Conservation (phyloP, 306 rosid genomes). For the Cicer arietinum region DNA sequence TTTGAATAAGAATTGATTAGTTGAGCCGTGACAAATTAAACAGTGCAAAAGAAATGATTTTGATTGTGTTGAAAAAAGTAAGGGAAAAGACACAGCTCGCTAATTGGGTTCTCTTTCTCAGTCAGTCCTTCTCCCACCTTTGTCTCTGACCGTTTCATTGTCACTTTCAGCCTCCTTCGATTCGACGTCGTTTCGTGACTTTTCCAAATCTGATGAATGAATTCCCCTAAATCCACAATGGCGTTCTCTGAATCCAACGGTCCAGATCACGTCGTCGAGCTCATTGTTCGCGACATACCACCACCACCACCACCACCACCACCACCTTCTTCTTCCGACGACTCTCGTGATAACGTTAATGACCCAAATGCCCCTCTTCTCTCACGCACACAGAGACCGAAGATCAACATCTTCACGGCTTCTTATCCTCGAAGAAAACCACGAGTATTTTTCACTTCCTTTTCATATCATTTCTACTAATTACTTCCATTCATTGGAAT, state of each 20-base stretch:
- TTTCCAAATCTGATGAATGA: slow-evolving; percentile 34
- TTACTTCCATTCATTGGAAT: neutral
- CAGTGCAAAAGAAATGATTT: neutral
- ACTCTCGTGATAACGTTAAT: slow-evolving; percentile 36
- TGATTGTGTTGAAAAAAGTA: neutral
- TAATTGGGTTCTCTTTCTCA: slow-evolving; percentile 9
- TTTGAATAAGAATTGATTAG: no score
- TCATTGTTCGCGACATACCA: slow-evolving; percentile 50
- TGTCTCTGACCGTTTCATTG: slow-evolving; percentile 27
- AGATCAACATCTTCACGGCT: slow-evolving; percentile 80
- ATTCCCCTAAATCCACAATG: slow-evolving; percentile 38
- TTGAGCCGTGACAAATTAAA: neutral
- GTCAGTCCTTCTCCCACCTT: slow-evolving; percentile 10
- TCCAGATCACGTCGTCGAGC: slow-evolving; percentile 64
- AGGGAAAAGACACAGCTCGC: neutral
- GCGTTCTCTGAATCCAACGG: slow-evolving; percentile 51
- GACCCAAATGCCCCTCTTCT: slow-evolving; percentile 70
- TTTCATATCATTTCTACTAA: neutral
- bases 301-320: neutral
- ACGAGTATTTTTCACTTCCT: slow-evolving; percentile 44
- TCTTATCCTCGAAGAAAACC: slow-evolving; percentile 69
- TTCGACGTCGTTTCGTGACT: neutral
- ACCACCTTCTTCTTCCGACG: slow-evolving; percentile 32
- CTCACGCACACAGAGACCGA: slow-evolving; percentile 60
- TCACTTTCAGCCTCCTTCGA: slow-evolving; percentile 2